A percentile compares a stretch with the other conserved stretches of the same genome.
phyloP scores from a whole-genome alignment of 371 early-diverging fungal genomes.

The Syncephalastrum racemosum region DNA sequence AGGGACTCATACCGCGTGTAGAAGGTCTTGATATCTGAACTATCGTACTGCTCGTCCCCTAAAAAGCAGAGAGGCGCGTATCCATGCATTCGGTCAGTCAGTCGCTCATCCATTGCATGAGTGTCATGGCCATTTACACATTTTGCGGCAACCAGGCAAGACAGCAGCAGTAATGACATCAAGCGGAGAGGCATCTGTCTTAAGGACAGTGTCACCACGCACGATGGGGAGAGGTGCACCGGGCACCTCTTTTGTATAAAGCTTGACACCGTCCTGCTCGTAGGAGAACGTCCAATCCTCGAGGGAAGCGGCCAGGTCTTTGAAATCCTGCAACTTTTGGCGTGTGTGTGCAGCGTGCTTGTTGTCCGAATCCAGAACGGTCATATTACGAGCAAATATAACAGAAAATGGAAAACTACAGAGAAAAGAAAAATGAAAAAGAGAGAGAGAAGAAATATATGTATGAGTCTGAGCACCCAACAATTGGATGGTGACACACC shows the following conservation, averaged over 20 bases:
- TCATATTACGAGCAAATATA: constrained; percentile 14
- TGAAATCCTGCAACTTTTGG: constrained; percentile 19
- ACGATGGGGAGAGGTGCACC: constrained; percentile 12
- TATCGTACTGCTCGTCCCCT: constrained; percentile 36
- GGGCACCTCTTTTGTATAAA: constrained; percentile 16
- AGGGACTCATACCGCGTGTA: constrained; percentile 15
- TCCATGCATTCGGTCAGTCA: too few species aligned
- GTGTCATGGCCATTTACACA: constrained; percentile 11
- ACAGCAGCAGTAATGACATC: constrained; percentile 10
- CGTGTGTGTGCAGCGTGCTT: constrained; percentile 25
- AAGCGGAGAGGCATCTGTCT: constrained; percentile 4
- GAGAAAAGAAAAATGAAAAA: constrained; percentile 1
- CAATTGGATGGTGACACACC: too few species aligned
- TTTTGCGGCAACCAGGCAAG: constrained; percentile 13
- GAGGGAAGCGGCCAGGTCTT: constrained; percentile 18
- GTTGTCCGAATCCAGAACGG: constrained; percentile 23
- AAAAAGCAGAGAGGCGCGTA: not conserved
- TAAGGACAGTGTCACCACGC: constrained; percentile 17
- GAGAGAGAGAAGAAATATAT: not conserved
- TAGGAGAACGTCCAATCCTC: constrained; percentile 15
- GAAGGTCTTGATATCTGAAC: constrained; percentile 30
- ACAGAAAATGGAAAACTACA: constrained; percentile 2
- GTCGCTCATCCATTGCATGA: not conserved
- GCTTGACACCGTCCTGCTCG: constrained; percentile 19
- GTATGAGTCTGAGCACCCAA: too few species aligned